Base-by-base conservation (phyloP, 345 rosid species). In the Combretum micranthum region DNA sequence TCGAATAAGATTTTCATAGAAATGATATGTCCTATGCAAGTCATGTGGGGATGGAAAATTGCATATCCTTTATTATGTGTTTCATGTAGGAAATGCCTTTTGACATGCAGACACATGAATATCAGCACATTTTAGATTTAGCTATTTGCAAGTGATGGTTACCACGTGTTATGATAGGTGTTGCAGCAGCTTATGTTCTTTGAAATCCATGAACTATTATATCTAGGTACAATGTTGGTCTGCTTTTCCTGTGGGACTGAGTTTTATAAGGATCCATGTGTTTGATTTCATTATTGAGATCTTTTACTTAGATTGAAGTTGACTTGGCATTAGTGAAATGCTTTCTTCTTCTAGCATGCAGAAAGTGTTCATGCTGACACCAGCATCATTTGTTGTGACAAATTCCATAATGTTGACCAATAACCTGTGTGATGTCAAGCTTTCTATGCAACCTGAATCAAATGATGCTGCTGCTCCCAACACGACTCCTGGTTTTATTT, bases 361-460 rank as follows among this genome's bases (percentile, higher is more conserved):
- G 56, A 59, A 60, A 57, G 63, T 57, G 51, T 73, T 77, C 62
- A 67, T 65, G 78, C 67, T 90, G 68, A 72, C 78, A 45, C 71
- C 87, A 23, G 73, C 69, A 48, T 84, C 95, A 12, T 81, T 75
- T 70, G 68, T 92, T 64, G 73, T 61, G 52, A 58, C 83, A 49
- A 83, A 92, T 64, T 77, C 74, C 50, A 56, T 61, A 55, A 70
- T 66, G 72, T 57, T 62, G 59, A 54, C 61, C 44, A 61, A 69
- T 64, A 68, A 74, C 64, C 81, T 44, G 10, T 18, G 5, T 22
- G 39, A 47, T 50, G 64, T 69, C 6, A 57, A 53, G 39, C 65
- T 47, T 47, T 47, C 60, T 59, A 37, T 45, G n/a, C 52, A 10
- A 62, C 63, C 65, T 64, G 44, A 64, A 60, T 52, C 68, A 6